Evolutionary conservation across 768 basidiomycete genomes (phyloP), one percentile per base, ranked within the genome.

Genomic region (Gyrodon lividus): DNA sequence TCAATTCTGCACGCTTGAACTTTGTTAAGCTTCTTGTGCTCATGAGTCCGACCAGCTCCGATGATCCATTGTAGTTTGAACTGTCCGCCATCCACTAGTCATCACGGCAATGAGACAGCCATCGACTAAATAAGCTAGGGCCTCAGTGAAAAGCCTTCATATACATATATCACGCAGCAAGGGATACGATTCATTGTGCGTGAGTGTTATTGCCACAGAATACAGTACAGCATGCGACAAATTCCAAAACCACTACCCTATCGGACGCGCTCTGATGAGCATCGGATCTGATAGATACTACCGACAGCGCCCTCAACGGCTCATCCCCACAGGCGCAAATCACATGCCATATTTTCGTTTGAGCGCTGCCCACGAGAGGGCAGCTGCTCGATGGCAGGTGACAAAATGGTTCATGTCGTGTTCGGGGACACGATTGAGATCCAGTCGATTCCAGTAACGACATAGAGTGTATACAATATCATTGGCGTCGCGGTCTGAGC

Each of bases 371-470:
- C 90, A 92, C 6, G 86, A 84, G 17, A 86, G 77, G 9, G 77
- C 82, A 38, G 80, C 87, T n/a, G 77, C 72, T 39, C 77, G 67
- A 60, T 87, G 77, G 33, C 74, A 75, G 13, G 74, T 63, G 26
- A 87, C 84, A 62, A 92, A 92, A 26, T 79, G 75, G 52, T 82
- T 82, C 90, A 92, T 92, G 63, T 92, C 90, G 52, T 84, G 81
- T 68, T 92, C 90, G 23, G 85, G 84, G 52, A 92, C 85, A 58
- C 90, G 87, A 65, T 92, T 92, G 58, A 92, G 83, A 68, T 92
- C 90, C 54, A 92, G 80, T 48, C 79, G 77, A 64, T 86, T 87
- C 89, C 90, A 92, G 63, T 86, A 89, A 49, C 81, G 82, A 51
- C 80, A 75, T 59, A 93, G 73, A 34, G 82, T 76, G 63, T 82